A percentile compares a stretch with the other conserved stretches of the same genome.
Evolutionary conservation across 768 basidiomycete genomes (phyloP).

Genomic region (Lenzites betulinus): DNA sequence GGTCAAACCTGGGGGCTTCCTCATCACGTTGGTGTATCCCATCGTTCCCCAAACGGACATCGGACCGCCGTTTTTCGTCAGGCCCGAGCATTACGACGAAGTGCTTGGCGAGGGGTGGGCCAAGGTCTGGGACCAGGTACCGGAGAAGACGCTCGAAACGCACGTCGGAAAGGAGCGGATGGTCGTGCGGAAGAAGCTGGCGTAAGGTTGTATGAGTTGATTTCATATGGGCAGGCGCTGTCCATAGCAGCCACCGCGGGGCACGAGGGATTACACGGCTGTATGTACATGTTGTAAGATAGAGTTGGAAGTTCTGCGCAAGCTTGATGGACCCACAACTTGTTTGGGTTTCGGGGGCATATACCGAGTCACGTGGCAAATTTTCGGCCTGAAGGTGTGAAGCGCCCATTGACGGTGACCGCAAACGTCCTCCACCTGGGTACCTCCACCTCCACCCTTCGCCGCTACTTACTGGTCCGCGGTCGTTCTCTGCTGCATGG

Average conservation of each 20-base stretch:
- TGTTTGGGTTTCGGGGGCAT: not conserved
- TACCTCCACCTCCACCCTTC: not conserved
- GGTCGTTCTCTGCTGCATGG: conserved; percentile 11
- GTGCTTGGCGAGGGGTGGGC: conserved; percentile 52
- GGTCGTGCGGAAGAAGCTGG: conserved; percentile 52
- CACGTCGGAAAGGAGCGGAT: conserved; percentile 54
- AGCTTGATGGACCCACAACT: too few relatives aligned
- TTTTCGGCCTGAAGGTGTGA: not conserved
- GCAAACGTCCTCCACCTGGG: not conserved
- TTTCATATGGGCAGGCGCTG: too few relatives aligned
- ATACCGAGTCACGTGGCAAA: conserved; percentile 15
- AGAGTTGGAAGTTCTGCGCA: too few relatives aligned
- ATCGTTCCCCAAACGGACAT: conserved; percentile 41
- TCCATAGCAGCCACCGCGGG: too few relatives aligned
- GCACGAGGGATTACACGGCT: too few relatives aligned
- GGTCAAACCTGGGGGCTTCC: conserved; percentile 60
- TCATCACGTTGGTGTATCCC: conserved; percentile 63
- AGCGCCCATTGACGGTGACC: conserved; percentile 12
- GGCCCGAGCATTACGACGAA: conserved; percentile 55
- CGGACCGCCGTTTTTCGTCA: conserved; percentile 67
- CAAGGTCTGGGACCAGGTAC: conserved; percentile 54
- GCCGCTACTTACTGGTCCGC: not conserved
- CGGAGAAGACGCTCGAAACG: conserved; percentile 40
- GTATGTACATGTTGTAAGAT: too few relatives aligned
- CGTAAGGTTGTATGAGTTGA: not conserved